Evolutionary conservation across 345 rosid species (phyloP), one percentile per base, ranked within the genome.

Genomic region (Hypericum perforatum): DNA sequence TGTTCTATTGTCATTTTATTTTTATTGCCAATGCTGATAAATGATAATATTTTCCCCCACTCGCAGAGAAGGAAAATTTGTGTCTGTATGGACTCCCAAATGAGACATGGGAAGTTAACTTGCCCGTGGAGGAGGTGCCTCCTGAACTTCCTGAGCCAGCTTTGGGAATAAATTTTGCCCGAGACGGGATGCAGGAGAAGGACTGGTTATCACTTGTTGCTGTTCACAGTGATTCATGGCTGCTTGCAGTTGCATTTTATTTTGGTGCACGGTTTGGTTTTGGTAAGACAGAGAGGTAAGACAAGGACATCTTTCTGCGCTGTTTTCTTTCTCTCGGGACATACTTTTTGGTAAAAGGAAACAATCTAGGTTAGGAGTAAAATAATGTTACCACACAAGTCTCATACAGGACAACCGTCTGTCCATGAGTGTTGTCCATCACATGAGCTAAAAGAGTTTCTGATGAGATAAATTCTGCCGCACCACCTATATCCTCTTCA

Each of bases 101-200:
- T 65, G 97, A 84, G 75, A 77, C 89, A 16, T 94, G 99, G 99
- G 97, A 89, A 64, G 97, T 94, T 65, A 94, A 86, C 59, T 79
- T 94, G 58, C 99, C 99, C 4, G 97, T 89, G 37, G 99, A 94
- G 72, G 99, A 94, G 72, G 99, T 94, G 60, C 99, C 97, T 62
- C 97, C 99, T 9, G 99, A 91, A 84, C 99, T 94, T 61, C 99
- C 99, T 41, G 97, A 94, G 58, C 99, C 99, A 15, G 97, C 97
- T 7, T 54, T 94, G 37, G 99, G 97, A 29, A 94, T 94, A 56
- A 94, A 94, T 63, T 94, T 94, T 62, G 99, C 99, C 0, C 82
- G 99, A 71, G 99, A 94, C 58, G 97, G 97, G 11, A 94, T 94
- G 97, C 95, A 73, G 74, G 99, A 89, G 70, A 89, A 84, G 59